Conservation (phyloP, 768 basidiomycete species). For the Agaricus blazei region DNA sequence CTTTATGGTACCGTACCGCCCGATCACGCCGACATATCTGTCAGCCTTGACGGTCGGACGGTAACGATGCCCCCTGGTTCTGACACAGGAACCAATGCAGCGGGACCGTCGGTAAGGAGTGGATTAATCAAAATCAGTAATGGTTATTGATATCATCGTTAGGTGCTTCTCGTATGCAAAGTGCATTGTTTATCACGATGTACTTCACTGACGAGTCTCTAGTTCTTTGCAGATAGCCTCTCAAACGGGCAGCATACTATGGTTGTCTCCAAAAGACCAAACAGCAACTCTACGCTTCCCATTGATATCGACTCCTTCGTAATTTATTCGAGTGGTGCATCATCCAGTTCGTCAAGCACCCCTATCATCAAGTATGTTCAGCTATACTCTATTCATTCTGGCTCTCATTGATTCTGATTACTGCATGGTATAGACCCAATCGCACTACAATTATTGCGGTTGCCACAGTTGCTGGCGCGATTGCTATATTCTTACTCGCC, state of each 20-base stretch:
- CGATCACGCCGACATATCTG: conserved; percentile 42
- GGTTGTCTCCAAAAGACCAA: conserved; percentile 25
- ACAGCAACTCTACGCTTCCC: conserved; percentile 27
- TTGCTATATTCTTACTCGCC: conserved; percentile 15
- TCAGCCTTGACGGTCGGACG: conserved; percentile 37
- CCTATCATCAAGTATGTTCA: neutral
- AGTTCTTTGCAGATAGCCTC: conserved; percentile 40
- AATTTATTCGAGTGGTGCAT: conserved; percentile 22
- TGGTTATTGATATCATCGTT: neutral
- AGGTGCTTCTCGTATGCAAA: conserved; percentile 30
- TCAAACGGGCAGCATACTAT: conserved; percentile 34
- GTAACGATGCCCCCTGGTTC: conserved; percentile 30
- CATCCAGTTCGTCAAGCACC: neutral
- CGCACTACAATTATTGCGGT: neutral
- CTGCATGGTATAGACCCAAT: neutral
- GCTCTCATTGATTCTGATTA: neutral
- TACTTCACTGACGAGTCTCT: conserved; percentile 2
- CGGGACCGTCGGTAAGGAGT: conserved; percentile 18
- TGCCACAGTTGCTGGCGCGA: conserved; percentile 2
- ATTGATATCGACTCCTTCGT: conserved; percentile 40
- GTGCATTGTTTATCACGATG: neutral
- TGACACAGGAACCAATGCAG: conserved; percentile 21
- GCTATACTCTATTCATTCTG: neutral
- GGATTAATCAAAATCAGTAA: neutral
- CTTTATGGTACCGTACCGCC: conserved; percentile 49